Percentiles rank a stretch among this genome's conserved stretches.
Conservation (phyloP, 495 filamentous ascomycete species). For the Aspergillus mulundensis region DNA sequence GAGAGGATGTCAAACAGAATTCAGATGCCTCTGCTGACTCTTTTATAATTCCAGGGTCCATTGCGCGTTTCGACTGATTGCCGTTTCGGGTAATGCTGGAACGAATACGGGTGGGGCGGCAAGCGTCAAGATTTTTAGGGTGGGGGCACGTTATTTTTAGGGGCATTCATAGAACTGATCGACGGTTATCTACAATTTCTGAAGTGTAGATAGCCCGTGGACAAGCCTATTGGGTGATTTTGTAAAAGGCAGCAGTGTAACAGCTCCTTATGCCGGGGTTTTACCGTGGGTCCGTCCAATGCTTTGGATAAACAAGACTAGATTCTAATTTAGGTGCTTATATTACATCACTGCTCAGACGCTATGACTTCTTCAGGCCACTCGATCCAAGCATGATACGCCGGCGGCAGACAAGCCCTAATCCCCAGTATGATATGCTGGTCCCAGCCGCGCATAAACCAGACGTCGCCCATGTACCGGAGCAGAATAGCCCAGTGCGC, state of each 20-base stretch:
- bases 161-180: not conserved
- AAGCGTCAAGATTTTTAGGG: slow-evolving; percentile 2
- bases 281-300: no score
- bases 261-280: not conserved
- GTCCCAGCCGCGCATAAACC: slow-evolving; percentile 40
- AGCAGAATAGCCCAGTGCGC: slow-evolving; percentile 41
- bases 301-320: not conserved
- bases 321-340: not conserved
- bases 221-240: not conserved
- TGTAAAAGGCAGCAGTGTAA: not conserved
- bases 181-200: not conserved
- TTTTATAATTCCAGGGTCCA: slow-evolving; percentile 16
- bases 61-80: slow-evolving; percentile 3
- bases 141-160: not conserved
- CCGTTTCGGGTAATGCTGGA: slow-evolving; percentile 24
- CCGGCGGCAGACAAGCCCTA: slow-evolving; percentile 15
- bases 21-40: not conserved
- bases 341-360: not conserved
- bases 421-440: slow-evolving; percentile 35
- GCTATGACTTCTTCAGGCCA: slow-evolving; percentile 25
- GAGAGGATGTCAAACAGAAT: no score
- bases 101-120: slow-evolving; percentile 31
- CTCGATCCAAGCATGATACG: slow-evolving; percentile 27
- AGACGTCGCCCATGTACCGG: slow-evolving; percentile 29
- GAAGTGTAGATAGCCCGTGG: not conserved